Evolutionary conservation across 306 rosid genomes (phyloP), one percentile per base, ranked within the genome.

Genomic region (Prunus kanzakura): DNA sequence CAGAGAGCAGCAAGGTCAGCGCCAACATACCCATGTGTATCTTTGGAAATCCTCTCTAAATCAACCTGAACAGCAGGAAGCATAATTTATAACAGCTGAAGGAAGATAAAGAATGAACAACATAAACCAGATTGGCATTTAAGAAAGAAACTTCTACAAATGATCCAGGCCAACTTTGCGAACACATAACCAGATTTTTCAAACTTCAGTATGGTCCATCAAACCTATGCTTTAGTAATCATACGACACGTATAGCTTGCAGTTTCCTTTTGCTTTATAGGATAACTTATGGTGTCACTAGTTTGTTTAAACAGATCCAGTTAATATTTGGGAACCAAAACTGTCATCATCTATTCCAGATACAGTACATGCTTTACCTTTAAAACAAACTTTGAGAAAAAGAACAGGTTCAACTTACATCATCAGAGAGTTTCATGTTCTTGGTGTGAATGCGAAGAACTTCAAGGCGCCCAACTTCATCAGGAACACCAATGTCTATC

Each of bases 1-100:
- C 93, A 89, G 64, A 89, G 91, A 70, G 93, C 93, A 60, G 91
- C 93, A 75, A 89, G 89, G 69, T 89, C 91, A 18, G 89, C 89
- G 69, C 93, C 93, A 78, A 89, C 91, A 85, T 89, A 89, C 1
- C 93, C 89, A 80, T 89, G 93, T 1, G 91, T 87, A 57, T 87
- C 88, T 71, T 85, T 85, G 64, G 88, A 43, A 76, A 89, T 89
- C 77, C 83, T 83, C 72, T 81, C 86, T 30, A 87, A 70, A 84
- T 89, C 91, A 83, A 89, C 93, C 93, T 87, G 70, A 6, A 58
- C 69, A 64, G 14, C 27, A 64, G 50, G 49, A 64, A 64, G 49
- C 69, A 32, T 35, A 12, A 35, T 18, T 64, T 19, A 18, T 25
- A 64, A 35, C 50, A 64, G 50, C 49, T 4, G 16, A 15, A 30